A percentile compares a stretch with the other conserved stretches of the same genome.
These are phyloP conservation scores for Phialophora expanda DNA, from an alignment of 2,329 filamentous ascomycete species.

Conservation along the genomic window DNA sequence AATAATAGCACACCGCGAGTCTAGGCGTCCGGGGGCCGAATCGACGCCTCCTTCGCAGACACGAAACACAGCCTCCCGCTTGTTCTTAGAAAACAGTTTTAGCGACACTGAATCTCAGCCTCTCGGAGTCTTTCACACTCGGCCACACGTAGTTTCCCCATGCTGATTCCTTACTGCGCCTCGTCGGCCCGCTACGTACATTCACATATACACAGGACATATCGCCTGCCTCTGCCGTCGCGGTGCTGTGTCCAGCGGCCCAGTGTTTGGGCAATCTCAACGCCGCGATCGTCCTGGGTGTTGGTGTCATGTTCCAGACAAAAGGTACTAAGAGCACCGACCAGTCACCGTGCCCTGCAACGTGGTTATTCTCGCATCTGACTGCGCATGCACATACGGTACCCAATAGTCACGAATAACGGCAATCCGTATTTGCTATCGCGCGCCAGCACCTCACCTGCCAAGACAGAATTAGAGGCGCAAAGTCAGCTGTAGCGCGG, in stretches of 20 bases:
- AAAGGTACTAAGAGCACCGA: neutral
- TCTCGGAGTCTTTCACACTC: neutral
- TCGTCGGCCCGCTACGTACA: neutral
- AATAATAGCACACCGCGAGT: neutral
- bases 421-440: neutral
- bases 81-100: slow-evolving; percentile 8
- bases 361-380: neutral
- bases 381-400: neutral
- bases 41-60: neutral
- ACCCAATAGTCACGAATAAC: neutral
- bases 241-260: neutral
- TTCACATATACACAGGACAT: no score
- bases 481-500: neutral
- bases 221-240: neutral
- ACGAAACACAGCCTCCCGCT: slow-evolving; percentile 7
- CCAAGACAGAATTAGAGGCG: slow-evolving; percentile 2
- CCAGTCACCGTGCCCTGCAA: neutral
- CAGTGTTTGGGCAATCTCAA: neutral
- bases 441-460: neutral
- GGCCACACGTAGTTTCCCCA: neutral
- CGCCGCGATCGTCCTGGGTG: neutral
- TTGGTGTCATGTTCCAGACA: neutral
- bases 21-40: neutral
- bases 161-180: neutral
- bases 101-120: slow-evolving; percentile 1